Percentiles rank a stretch among this genome's conserved stretches.
Evolutionary conservation across 768 basidiomycete species (phyloP).

Genomic region (Leccinum pellstonianum): DNA sequence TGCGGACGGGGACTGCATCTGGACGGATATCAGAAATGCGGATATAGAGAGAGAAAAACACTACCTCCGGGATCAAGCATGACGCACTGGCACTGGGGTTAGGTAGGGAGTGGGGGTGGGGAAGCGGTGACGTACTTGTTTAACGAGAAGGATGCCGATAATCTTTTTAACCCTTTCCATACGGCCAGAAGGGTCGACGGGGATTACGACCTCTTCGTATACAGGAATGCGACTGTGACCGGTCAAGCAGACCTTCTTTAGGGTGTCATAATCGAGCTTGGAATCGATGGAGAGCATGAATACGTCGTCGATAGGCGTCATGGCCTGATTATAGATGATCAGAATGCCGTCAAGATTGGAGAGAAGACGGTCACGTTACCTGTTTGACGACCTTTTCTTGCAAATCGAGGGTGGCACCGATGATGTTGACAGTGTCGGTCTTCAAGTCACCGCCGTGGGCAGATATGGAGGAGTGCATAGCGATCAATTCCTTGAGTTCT

Average conservation of each 20-base stretch:
- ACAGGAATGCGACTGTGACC: constrained; percentile 86
- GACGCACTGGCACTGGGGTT: constrained; percentile 49
- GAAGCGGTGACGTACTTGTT: constrained; percentile 47
- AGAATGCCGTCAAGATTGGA: neutral
- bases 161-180: constrained; percentile 73
- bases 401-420: constrained; percentile 84
- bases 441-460: constrained; percentile 84
- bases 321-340: constrained; percentile 46
- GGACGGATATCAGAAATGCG: constrained; percentile 2
- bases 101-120: neutral
- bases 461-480: constrained; percentile 74
- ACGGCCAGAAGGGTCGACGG: constrained; percentile 35
- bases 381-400: constrained; percentile 83
- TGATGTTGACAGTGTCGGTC: constrained; percentile 84
- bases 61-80: constrained; percentile 81
- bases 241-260: constrained; percentile 72
- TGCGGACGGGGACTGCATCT: constrained; percentile 82
- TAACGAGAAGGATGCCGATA: constrained; percentile 82
- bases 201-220: constrained; percentile 72
- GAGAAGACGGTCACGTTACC: constrained; percentile 28
- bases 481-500: constrained; percentile 89
- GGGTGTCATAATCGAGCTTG: constrained; percentile 74
- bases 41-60: neutral
- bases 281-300: constrained; percentile 90
- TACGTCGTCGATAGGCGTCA: constrained; percentile 77